Percentiles rank a stretch among this genome's conserved stretches.
phyloP scores from a whole-genome alignment of 495 filamentous ascomycete species.

The Tricharina praecox region DNA sequence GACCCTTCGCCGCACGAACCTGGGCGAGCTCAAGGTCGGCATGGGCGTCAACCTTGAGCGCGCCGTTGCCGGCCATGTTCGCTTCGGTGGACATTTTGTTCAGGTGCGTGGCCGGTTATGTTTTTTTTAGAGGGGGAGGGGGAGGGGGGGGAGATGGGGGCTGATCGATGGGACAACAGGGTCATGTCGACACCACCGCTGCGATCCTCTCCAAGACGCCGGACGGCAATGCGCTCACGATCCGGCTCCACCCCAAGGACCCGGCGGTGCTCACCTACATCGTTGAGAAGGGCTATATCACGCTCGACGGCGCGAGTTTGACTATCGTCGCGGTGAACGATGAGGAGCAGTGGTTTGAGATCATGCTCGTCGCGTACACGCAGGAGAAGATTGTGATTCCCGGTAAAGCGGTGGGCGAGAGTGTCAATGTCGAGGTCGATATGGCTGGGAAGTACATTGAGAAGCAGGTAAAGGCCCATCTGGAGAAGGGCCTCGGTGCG shows the following conservation, averaged over 20 bases:
- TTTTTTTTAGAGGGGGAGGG: not conserved
- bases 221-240: constrained; percentile 76
- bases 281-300: constrained; percentile 92
- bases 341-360: constrained; percentile 73
- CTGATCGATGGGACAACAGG: constrained; percentile 37
- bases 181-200: constrained; percentile 84
- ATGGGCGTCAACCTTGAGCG: constrained; percentile 72
- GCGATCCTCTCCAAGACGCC: constrained; percentile 46
- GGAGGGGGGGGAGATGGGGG: not conserved
- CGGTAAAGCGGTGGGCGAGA: constrained; percentile 61
- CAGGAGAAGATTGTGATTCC: constrained; percentile 82
- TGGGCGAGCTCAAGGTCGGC: constrained; percentile 35
- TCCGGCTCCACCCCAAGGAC: constrained; percentile 61
- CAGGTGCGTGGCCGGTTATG: constrained; percentile 3
- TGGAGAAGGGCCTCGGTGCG: constrained; percentile 34
- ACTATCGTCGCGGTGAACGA: constrained; percentile 75
- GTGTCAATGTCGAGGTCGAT: constrained; percentile 94
- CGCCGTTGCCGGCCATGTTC: constrained; percentile 69
- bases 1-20: constrained; percentile 88
- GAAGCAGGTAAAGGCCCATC: constrained; percentile 66
- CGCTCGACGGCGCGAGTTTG: constrained; percentile 89
- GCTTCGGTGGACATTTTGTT: constrained; percentile 73
- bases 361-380: constrained; percentile 98
- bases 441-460: constrained; percentile 95
- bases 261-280: constrained; percentile 57